Percentiles rank a stretch among this genome's conserved stretches.
These are phyloP conservation scores for Fusarium annulatum DNA, from an alignment of 2,329 filamentous ascomycete species.

Conservation along the genomic window DNA sequence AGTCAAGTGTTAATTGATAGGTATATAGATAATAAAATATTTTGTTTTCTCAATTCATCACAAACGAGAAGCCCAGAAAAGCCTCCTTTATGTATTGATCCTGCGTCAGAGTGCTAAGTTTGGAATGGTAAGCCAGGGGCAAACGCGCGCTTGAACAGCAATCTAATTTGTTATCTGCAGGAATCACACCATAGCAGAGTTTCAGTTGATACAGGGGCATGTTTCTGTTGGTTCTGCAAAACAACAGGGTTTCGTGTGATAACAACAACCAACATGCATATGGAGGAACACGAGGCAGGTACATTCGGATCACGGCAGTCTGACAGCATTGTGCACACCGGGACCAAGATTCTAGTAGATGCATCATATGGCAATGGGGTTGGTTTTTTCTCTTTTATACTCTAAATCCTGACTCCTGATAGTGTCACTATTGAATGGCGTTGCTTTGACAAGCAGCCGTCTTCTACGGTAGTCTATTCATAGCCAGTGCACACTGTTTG, in stretches of 20 bases:
- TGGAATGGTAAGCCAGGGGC: background rate
- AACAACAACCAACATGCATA: background rate
- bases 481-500: background rate
- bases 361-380: background rate
- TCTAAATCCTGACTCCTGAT: background rate
- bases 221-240: background rate
- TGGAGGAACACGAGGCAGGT: background rate
- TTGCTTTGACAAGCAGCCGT: background rate
- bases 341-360: background rate
- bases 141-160: background rate
- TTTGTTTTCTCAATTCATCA: background rate
- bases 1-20: background rate
- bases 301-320: background rate
- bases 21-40: background rate
- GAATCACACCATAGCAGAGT: background rate
- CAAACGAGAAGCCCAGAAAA: no score
- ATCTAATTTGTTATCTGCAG: background rate
- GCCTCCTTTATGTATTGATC: background rate
- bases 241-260: background rate
- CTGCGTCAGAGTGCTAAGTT: no score
- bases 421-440: background rate
- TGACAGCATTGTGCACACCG: no score
- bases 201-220: background rate
- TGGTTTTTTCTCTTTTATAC: background rate
- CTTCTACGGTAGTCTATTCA: background rate